Evolutionary conservation across 2,329 filamentous ascomycete genomes (phyloP).

Genomic region (Phaeosphaeria sp.): DNA sequence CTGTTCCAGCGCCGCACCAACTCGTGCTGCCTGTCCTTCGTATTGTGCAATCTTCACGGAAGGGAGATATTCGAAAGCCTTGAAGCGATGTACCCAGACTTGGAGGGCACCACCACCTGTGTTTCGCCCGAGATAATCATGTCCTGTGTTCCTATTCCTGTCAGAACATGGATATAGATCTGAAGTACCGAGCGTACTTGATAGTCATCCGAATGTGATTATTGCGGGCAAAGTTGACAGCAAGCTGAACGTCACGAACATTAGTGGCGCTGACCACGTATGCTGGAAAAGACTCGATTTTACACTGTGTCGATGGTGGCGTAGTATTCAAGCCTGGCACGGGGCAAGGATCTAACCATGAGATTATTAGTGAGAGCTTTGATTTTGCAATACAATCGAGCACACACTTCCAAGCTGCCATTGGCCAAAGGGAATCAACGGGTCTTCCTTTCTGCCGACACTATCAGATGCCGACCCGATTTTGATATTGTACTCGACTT

Average conservation of each 20-base stretch:
- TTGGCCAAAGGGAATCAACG: conserved; percentile 25
- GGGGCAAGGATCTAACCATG: conserved; percentile 14
- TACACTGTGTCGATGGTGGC: conserved; percentile 21
- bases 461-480: not conserved
- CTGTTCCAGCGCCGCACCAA: conserved; percentile 32
- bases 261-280: conserved; percentile 35
- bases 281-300: conserved; percentile 25
- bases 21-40: conserved; percentile 29
- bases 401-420: conserved; percentile 24
- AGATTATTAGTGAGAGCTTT: not conserved
- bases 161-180: conserved; percentile 5
- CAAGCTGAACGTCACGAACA: conserved; percentile 33
- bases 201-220: conserved; percentile 40
- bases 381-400: not conserved
- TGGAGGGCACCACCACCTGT: conserved; percentile 37
- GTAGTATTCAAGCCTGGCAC: conserved; percentile 10
- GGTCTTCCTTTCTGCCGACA: conserved; percentile 28
- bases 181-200: conserved; percentile 21
- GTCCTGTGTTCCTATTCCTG: conserved; percentile 33
- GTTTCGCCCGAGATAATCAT: conserved; percentile 34
- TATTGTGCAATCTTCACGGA: conserved; percentile 26
- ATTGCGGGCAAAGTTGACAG: conserved; percentile 39
- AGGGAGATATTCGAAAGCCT: conserved; percentile 33
- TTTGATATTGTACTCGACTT: conserved; percentile 6
- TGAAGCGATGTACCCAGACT: conserved; percentile 34